Conservation (phyloP, 208 protist genomes). For the Leishmania martiniquensis region DNA sequence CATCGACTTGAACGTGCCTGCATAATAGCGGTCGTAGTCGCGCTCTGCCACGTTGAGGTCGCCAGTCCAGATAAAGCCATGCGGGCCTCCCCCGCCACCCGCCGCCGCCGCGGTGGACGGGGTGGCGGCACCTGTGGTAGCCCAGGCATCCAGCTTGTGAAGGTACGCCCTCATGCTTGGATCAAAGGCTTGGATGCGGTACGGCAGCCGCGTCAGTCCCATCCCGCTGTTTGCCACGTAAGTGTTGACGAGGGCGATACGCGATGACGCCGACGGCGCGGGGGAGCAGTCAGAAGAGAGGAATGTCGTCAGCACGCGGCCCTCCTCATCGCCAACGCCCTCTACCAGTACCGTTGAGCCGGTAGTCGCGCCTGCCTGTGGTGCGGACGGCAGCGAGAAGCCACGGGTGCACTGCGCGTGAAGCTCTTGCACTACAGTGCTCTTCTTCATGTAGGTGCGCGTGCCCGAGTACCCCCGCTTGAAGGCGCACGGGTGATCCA, state of each 20-base stretch:
- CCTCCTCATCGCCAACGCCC: conserved; percentile 74
- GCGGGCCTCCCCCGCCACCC: neutral
- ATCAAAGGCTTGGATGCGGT: conserved; percentile 87
- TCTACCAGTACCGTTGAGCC: neutral
- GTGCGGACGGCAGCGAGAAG: conserved; percentile 29
- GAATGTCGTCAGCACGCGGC: conserved; percentile 88
- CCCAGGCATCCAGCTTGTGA: conserved; percentile 38
- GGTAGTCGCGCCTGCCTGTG: neutral
- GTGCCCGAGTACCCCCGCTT: conserved; percentile 93
- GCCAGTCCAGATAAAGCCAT: conserved; percentile 92
- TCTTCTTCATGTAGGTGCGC: conserved; percentile 69
- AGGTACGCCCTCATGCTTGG: conserved; percentile 64
- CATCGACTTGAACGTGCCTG: conserved; percentile 87
- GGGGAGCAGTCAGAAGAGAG: conserved; percentile 26
- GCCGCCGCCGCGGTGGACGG: neutral
- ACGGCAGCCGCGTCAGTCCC: conserved; percentile 84
- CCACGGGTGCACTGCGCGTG: conserved; percentile 33
- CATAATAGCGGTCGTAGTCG: conserved; percentile 92
- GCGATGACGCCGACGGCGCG: conserved; percentile 3
- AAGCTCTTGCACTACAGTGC: conserved; percentile 20
- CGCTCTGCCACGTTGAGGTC: conserved; percentile 96
- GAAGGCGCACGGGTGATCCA: conserved; percentile 71
- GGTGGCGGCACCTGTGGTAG: neutral
- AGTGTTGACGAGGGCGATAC: conserved; percentile 85
- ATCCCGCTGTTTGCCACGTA: conserved; percentile 96